Evolutionary conservation across 345 rosid genomes (phyloP).

Genomic region (Leavenworthia alabamica): DNA sequence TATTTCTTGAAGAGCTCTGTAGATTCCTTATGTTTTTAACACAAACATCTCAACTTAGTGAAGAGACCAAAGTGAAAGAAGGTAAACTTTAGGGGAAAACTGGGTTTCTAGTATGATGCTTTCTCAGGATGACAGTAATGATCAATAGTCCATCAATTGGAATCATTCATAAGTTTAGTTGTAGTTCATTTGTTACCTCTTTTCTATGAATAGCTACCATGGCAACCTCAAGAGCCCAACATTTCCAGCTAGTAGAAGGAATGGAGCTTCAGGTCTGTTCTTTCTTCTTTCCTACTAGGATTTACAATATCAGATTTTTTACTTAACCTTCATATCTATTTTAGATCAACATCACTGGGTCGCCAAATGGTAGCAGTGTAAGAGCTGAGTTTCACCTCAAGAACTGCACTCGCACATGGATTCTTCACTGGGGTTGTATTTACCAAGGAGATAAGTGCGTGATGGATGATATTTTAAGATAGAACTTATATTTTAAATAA

Average conservation of each 20-base stretch:
- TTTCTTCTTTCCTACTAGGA: constrained; percentile 2
- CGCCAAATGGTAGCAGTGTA: constrained; percentile 37
- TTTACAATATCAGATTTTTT: not conserved
- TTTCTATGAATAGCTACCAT: constrained; percentile 30
- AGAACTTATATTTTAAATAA: not conserved
- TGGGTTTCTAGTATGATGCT: not conserved
- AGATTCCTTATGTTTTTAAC: not conserved
- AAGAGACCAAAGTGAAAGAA: not conserved
- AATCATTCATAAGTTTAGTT: not conserved
- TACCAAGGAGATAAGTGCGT: constrained; percentile 46
- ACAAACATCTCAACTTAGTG: not conserved
- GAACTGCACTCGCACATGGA: constrained; percentile 48
- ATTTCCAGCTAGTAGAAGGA: constrained; percentile 52
- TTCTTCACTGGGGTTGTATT: constrained; percentile 62
- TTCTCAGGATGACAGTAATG: not conserved
- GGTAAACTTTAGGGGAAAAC: not conserved
- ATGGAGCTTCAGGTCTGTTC: constrained; percentile 52
- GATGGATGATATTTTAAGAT: constrained; percentile 1
- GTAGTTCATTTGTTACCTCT: constrained; percentile 4
- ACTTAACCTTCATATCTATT: not conserved
- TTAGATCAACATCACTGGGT: constrained; percentile 45
- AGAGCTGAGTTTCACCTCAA: constrained; percentile 55
- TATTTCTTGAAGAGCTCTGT: constrained; percentile 1
- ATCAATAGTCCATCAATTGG: not conserved
- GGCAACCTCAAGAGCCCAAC: constrained; percentile 41